Base-by-base conservation (phyloP, 352 stramenopile genomes). In the Phytophthora ramorum region DNA sequence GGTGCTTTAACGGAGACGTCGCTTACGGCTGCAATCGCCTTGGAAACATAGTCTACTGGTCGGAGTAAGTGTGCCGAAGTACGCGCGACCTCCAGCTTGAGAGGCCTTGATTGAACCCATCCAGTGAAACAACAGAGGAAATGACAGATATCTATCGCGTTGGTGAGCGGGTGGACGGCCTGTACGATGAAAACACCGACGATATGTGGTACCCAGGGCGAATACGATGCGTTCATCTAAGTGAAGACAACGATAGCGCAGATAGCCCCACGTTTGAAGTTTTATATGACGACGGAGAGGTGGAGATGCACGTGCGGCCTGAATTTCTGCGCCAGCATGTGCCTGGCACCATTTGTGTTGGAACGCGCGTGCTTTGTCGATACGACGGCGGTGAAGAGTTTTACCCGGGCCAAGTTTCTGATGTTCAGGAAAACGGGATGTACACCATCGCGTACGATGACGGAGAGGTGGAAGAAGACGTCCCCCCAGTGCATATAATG, bases 371-470 rank as follows among this genome's bases (percentile, higher is more conserved):
- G 19, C 71, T 88, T 52, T 78, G 73, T 34, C 81, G 76, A 2
- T 95, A 93, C 54, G 77, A 81, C 47, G 81, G 79, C 10, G 81
- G 79, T 30, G 81, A 90, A 43, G 81, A 94, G 50, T 89, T 77
- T 71, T 94, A 92, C 44, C 66, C 81, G 10, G 88, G 85, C 9
- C 75, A 73, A 46, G 75, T 95, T 52, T 60, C 79, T 0, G 82
- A 89, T 14, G 76, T 92, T 14, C 71, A 85, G 40, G 82, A 88
- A 40, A 76, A 89, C 51, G 83, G 76, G 10, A 74, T 56, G 35
- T 95, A 90, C 75, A 90, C 78, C 35, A 80, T 93, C 53, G 80
- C 85, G 46, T 94, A 96, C 65, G 85, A 96, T 66, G 88, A 93
- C 70, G 73, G 75, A n/a, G 83, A 95, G 35, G 71, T 88, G n/a